Conservation (phyloP, 1,284 basidiomycete genomes). For the Veloporphyrellus conicus region DNA sequence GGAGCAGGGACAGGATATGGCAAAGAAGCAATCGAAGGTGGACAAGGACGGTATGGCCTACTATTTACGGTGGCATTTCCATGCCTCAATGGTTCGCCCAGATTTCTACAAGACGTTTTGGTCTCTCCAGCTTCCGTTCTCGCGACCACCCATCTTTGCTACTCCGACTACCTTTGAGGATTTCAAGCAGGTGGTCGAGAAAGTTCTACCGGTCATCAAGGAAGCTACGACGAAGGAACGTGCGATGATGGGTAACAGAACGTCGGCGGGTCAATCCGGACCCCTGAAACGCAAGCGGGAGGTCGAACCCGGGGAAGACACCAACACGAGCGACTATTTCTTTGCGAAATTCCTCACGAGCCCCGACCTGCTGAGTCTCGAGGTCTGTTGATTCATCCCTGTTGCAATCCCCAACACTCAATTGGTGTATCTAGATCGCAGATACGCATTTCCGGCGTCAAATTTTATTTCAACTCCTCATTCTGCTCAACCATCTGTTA, state of each 20-base stretch:
- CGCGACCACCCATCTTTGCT: slow-evolving; percentile 62
- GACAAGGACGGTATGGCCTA: slow-evolving; percentile 60
- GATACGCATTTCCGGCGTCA: slow-evolving; percentile 90
- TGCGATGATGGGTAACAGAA: slow-evolving; percentile 71
- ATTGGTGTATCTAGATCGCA: slow-evolving; percentile 54
- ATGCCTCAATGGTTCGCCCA: slow-evolving; percentile 27
- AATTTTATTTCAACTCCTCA: slow-evolving; percentile 81
- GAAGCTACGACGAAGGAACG: slow-evolving; percentile 81
- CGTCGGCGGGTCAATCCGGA: slow-evolving; percentile 36
- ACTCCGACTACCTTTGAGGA: slow-evolving; percentile 49
- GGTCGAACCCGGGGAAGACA: slow-evolving; percentile 44
- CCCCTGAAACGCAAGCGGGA: slow-evolving; percentile 66
- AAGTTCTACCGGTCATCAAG: slow-evolving; percentile 71
- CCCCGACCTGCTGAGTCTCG: slow-evolving; percentile 79
- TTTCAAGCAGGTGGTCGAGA: slow-evolving; percentile 66
- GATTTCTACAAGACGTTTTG: slow-evolving; percentile 84
- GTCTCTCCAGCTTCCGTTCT: slow-evolving; percentile 77
- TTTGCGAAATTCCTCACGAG: slow-evolving; percentile 90
- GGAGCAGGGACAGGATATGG: slow-evolving; percentile 40
- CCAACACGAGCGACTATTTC: slow-evolving; percentile 66
- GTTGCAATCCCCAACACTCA: slow-evolving; percentile 3
- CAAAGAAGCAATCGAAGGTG: slow-evolving; percentile 37
- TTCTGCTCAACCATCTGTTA: slow-evolving; percentile 76
- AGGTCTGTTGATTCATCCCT: slow-evolving; percentile 46
- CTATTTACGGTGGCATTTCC: not conserved